phyloP scores from a whole-genome alignment of 1,284 basidiomycete species.

The Naganishia albida region DNA sequence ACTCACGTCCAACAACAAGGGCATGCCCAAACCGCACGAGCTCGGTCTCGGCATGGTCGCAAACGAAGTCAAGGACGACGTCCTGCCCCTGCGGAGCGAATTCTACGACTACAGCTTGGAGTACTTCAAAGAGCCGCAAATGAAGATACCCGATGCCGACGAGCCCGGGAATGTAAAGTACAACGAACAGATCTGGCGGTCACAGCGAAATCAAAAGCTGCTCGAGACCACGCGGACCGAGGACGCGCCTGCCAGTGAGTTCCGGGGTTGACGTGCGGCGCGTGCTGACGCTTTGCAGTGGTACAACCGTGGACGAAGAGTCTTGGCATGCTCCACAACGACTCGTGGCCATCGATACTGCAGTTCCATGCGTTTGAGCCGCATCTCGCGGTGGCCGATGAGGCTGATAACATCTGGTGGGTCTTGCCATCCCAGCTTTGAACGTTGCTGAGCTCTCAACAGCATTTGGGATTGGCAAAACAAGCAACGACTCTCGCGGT shows the following conservation, averaged over 20 bases:
- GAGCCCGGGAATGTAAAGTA: constrained; percentile 92
- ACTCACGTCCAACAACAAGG: constrained; percentile 42
- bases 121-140: constrained; percentile 97
- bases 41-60: constrained; percentile 55
- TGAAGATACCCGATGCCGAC: constrained; percentile 92
- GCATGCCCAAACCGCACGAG: constrained; percentile 45
- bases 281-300: constrained; percentile 47
- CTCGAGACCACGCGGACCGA: constrained; percentile 64
- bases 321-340: constrained; percentile 70
- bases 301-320: constrained; percentile 74
- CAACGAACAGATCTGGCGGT: constrained; percentile 94
- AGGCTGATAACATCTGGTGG: constrained; percentile 81
- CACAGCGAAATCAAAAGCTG: constrained; percentile 83
- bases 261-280: neutral
- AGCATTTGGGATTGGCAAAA: constrained; percentile 95
- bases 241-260: constrained; percentile 69
- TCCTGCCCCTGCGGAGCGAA: constrained; percentile 81
- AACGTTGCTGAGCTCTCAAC: constrained; percentile 26
- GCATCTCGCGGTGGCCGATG: constrained; percentile 82
- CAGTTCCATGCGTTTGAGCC: constrained; percentile 91
- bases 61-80: constrained; percentile 56
- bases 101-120: constrained; percentile 97
- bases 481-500: constrained; percentile 73
- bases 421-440: constrained; percentile 39
- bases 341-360: constrained; percentile 72